phyloP scores from a whole-genome alignment of 1,284 basidiomycete genomes.

The Phaffia rhodozyma region DNA sequence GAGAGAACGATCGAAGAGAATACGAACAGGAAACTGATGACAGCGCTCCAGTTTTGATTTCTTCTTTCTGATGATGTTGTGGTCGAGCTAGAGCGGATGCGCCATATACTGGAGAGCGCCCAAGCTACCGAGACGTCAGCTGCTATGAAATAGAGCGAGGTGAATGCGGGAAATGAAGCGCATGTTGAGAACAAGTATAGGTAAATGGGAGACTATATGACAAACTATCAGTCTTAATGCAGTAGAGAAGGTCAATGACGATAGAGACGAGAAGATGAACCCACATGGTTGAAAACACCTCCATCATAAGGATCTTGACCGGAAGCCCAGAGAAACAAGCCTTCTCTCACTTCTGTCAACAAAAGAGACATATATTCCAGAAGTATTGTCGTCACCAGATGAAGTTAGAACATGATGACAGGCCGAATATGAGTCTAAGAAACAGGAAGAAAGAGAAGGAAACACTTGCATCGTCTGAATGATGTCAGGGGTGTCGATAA shows the following conservation, averaged over 20 bases:
- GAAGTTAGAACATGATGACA: conserved; percentile 12
- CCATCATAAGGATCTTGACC: conserved; percentile 73
- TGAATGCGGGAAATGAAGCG: conserved; percentile 42
- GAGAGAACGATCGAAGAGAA: too few species aligned
- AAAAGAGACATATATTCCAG: background rate
- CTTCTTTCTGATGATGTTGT: conserved; percentile 36
- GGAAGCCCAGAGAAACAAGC: conserved; percentile 60
- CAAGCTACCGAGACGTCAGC: conserved; percentile 56
- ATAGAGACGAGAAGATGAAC: conserved; percentile 24
- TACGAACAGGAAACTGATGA: conserved; percentile 53
- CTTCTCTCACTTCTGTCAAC: conserved; percentile 58
- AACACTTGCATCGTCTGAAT: conserved; percentile 37
- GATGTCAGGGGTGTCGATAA: conserved; percentile 71
- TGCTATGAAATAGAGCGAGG: conserved; percentile 56
- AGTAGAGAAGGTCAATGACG: conserved; percentile 3
- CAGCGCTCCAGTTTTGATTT: conserved; percentile 41
- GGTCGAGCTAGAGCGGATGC: conserved; percentile 33
- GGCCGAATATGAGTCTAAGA: conserved; percentile 30
- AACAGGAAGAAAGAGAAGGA: conserved; percentile 37
- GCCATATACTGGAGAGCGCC: conserved; percentile 55
- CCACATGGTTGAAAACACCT: conserved; percentile 69
- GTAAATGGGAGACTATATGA: conserved; percentile 60
- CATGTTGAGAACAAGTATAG: conserved; percentile 63
- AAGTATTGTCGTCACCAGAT: conserved; percentile 3
- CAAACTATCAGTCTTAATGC: conserved; percentile 1